These are phyloP conservation scores for Aeschynomene evenia DNA, from an alignment of 306 rosid species.

Conservation along the genomic window DNA sequence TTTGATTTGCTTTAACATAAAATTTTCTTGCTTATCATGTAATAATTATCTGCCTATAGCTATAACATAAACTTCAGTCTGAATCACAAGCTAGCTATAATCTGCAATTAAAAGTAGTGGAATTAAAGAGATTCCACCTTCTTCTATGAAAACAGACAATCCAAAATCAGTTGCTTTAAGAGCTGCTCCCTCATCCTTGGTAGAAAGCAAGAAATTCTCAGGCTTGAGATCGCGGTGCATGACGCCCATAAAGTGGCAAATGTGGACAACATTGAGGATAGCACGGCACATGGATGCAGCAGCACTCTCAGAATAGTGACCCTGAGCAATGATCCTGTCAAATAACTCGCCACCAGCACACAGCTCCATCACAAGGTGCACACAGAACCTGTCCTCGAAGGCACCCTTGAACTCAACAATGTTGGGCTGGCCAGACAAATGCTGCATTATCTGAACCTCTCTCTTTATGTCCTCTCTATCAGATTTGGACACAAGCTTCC, in stretches of 20 bases:
- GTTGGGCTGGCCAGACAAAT: slow-evolving; percentile 83
- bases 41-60: no score
- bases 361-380: slow-evolving; percentile 88
- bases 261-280: slow-evolving; percentile 78
- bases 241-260: slow-evolving; percentile 88
- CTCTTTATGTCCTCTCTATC: slow-evolving; percentile 79
- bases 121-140: slow-evolving; percentile 42
- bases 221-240: slow-evolving; percentile 95
- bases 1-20: background rate
- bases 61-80: background rate
- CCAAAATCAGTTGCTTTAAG: slow-evolving; percentile 95
- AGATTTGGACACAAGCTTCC: slow-evolving; percentile 62
- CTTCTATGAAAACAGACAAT: slow-evolving; percentile 85
- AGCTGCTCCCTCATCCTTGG: slow-evolving; percentile 57
- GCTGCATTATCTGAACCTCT: slow-evolving; percentile 91
- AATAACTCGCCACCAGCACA: slow-evolving; percentile 94
- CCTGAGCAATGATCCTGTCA: slow-evolving; percentile 79
- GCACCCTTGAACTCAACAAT: slow-evolving; percentile 82
- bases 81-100: no score
- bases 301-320: slow-evolving; percentile 80
- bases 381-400: slow-evolving; percentile 73
- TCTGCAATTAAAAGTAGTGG: background rate
- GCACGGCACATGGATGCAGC: slow-evolving; percentile 68
- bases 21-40: background rate
- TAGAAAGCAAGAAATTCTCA: slow-evolving; percentile 81